Percentiles rank a stretch among this genome's conserved stretches.
These are phyloP conservation scores for Clarireedia sp. DNA, from an alignment of 2,329 filamentous ascomycete species.

Conservation along the genomic window DNA sequence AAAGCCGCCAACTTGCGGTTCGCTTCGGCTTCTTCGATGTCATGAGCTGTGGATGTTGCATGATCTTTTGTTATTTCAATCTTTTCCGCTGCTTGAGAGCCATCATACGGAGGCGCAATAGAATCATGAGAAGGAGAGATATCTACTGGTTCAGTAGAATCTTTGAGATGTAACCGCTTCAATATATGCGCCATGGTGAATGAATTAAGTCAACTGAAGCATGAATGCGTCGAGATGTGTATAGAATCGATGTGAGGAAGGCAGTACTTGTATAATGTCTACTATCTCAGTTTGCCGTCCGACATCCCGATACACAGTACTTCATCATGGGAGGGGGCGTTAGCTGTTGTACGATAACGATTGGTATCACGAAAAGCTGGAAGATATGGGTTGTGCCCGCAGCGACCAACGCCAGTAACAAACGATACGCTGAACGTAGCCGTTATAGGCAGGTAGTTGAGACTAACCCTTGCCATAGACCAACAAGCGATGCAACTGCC, in stretches of 20 bases:
- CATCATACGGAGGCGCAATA: not conserved
- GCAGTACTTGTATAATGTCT: no score
- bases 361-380: not conserved
- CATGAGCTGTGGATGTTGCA: constrained; percentile 3
- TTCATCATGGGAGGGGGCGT: no score
- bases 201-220: not conserved
- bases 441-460: not conserved
- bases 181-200: constrained; percentile 1
- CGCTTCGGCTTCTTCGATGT: constrained; percentile 11
- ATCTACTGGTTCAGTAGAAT: not conserved
- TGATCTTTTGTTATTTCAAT: constrained; percentile 8
- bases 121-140: not conserved
- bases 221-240: not conserved
- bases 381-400: not conserved
- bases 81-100: not conserved
- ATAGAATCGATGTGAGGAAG: no score
- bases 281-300: no score
- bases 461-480: no score
- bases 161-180: not conserved
- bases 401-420: not conserved
- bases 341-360: no score
- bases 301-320: no score
- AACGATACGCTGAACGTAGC: not conserved
- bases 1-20: constrained; percentile 13
- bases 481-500: no score